Conservation (phyloP, 495 filamentous ascomycete species). For the Penicillium steckii region DNA sequence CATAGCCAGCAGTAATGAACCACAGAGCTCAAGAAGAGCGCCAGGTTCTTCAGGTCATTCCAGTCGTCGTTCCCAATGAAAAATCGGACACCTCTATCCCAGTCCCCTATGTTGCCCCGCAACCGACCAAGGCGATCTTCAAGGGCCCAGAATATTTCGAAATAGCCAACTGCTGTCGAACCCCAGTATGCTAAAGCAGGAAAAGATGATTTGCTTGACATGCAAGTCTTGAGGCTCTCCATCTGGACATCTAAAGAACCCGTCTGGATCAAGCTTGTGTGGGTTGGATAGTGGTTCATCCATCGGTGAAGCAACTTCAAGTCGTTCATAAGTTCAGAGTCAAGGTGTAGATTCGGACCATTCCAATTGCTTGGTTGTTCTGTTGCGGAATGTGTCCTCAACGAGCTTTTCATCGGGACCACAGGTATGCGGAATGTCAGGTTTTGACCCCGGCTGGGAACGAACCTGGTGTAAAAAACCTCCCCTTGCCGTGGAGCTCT, state of each 20-base stretch:
- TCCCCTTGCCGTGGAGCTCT: constrained; percentile 4
- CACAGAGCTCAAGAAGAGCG: not conserved
- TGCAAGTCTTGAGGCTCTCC: not conserved
- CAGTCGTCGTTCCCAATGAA: constrained; percentile 1
- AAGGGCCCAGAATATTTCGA: constrained; percentile 3
- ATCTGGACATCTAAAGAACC: constrained; percentile 2
- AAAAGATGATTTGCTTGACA: constrained; percentile 4
- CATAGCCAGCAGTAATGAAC: constrained; percentile 4
- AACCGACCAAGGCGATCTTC: not conserved
- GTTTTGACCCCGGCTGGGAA: constrained; percentile 1
- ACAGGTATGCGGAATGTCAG: constrained; percentile 2
- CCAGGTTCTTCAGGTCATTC: not conserved
- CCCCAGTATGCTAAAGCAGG: constrained; percentile 1
- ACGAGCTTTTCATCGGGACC: not conserved
- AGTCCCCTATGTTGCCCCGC: not conserved
- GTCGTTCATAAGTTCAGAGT: constrained; percentile 1
- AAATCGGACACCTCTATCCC: constrained; percentile 1
- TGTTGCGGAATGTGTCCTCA: not conserved
- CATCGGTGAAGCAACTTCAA: constrained; percentile 2
- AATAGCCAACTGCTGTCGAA: constrained; percentile 1
- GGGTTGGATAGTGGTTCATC: not conserved
- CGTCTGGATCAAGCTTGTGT: not conserved
- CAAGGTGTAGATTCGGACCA: constrained; percentile 1
- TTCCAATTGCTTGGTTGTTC: not conserved
- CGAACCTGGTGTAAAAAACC: constrained; percentile 1